Evolutionary conservation across 345 rosid species (phyloP).

Genomic region (Linum tenue): DNA sequence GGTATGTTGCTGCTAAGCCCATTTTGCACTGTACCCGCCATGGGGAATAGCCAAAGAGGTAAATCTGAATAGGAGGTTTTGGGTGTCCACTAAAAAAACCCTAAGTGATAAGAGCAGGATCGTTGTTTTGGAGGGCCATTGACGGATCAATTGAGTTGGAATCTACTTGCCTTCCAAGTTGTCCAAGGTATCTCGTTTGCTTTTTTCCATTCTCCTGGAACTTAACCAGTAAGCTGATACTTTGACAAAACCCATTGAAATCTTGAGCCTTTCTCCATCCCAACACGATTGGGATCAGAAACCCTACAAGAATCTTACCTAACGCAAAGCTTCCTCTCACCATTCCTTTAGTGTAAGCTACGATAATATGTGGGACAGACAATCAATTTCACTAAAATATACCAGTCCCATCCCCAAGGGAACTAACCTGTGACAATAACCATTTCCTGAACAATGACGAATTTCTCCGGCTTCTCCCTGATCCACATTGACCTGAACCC

Average conservation of each 20-base stretch:
- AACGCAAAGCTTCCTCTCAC: slow-evolving; percentile 16
- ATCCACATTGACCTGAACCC: background rate
- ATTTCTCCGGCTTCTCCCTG: background rate
- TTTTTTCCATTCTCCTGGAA: too few relatives aligned
- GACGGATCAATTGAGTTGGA: too few relatives aligned
- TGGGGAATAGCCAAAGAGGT: slow-evolving; percentile 1
- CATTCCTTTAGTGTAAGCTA: background rate
- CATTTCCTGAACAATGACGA: background rate
- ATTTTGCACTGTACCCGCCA: slow-evolving; percentile 22
- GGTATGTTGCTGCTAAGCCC: slow-evolving; percentile 25
- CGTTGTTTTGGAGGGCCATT: too few relatives aligned
- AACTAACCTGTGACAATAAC: background rate
- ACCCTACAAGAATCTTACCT: background rate
- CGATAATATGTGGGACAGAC: background rate
- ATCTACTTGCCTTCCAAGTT: too few relatives aligned
- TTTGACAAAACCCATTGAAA: too few relatives aligned
- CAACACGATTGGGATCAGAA: too few relatives aligned
- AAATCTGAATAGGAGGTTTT: slow-evolving; percentile 21
- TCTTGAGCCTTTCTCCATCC: too few relatives aligned
- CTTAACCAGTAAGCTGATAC: too few relatives aligned
- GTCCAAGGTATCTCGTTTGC: too few relatives aligned
- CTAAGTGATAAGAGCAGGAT: too few relatives aligned
- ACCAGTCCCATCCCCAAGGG: background rate
- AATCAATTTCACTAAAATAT: background rate
- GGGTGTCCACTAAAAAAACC: background rate